Evolutionary conservation across 306 rosid species (phyloP), one percentile per base, ranked within the genome.

Genomic region (Senna siamea): DNA sequence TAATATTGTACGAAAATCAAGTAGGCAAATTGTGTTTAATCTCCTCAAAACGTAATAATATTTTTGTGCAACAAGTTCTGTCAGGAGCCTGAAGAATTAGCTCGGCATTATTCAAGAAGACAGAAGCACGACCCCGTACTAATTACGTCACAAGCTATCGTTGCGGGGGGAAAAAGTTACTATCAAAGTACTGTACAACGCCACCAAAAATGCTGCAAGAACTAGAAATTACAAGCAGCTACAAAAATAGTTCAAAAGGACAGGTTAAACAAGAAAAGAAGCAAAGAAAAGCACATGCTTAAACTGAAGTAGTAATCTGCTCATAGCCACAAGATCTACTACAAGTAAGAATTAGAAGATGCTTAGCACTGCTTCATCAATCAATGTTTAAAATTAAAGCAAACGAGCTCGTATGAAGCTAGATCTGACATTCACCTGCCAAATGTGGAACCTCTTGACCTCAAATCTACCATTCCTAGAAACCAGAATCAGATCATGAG

Each of bases 381-480:
- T 59, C 65, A 58, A 72, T 66, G 69, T n/a, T 7, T 5, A 22
- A 76, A 82, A 72, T 72, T 53, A 65, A 35, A 51, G 56, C 44
- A 54, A 19, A 66, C 2, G 9, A 43, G 77, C 37, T 38, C 26
- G 59, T 54, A 38, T 37, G 50, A 65, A 11, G 69, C 80, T 86
- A 91, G 97, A 91, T 91, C 97, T 89, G 83, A 64, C 70, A 73
- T 71, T 70, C 80, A 87, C 90, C 84, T 57, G 55, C 77, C 62
- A 80, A 91, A 82, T 82, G 89, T 48, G 57, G 69, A 81, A 76
- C 80, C 76, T 70, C 74, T 20, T 79, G 17, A 80, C 69, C 74
- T 58, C 87, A 79, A 89, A 87, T 80, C 88, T 86, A 89, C 81
- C 84, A 82, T 84, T 77, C 92, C 94, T 89, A 84, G 23, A 60